Conservation (phyloP, 495 filamentous ascomycete genomes). For the Hypomontagnella submonticulosa region DNA sequence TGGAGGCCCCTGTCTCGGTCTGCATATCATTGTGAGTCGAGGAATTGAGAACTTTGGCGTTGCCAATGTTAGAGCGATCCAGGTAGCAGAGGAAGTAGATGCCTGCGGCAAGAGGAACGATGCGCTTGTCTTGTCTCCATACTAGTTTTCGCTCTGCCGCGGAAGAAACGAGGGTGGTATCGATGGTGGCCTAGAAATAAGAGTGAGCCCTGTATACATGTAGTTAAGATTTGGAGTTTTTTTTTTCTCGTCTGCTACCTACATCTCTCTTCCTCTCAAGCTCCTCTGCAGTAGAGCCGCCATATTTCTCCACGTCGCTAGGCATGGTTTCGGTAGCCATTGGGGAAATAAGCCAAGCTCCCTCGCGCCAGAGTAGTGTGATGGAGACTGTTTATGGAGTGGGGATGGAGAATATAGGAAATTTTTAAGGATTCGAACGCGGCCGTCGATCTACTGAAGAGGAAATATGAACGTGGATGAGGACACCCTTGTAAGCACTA, state of each 20-base stretch:
- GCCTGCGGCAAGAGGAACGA: constrained; percentile 66
- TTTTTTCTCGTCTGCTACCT: constrained; percentile 3
- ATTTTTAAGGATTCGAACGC: constrained; percentile 21
- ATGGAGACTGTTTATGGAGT: constrained; percentile 10
- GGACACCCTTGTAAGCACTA: constrained; percentile 24
- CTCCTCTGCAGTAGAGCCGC: constrained; percentile 34
- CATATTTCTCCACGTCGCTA: constrained; percentile 45
- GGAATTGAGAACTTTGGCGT: constrained; percentile 72
- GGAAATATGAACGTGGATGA: constrained; percentile 11
- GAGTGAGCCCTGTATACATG: constrained; percentile 21
- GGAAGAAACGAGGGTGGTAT: constrained; percentile 20
- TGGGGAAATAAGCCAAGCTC: constrained; percentile 20
- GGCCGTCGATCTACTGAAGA: constrained; percentile 4
- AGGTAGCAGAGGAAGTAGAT: constrained; percentile 75
- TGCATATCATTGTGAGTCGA: constrained; percentile 70
- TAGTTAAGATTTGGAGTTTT: background rate
- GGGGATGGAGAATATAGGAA: constrained; percentile 7
- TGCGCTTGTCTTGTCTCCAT: constrained; percentile 70
- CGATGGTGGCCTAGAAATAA: constrained; percentile 5
- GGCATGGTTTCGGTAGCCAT: constrained; percentile 39
- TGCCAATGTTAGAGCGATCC: constrained; percentile 76
- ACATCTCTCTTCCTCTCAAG: constrained; percentile 39
- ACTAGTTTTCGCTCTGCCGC: constrained; percentile 53
- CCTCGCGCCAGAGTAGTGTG: background rate
- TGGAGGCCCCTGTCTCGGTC: constrained; percentile 68